phyloP scores from a whole-genome alignment of 139 green algal species.

The Zygnema circumcarinatum region DNA sequence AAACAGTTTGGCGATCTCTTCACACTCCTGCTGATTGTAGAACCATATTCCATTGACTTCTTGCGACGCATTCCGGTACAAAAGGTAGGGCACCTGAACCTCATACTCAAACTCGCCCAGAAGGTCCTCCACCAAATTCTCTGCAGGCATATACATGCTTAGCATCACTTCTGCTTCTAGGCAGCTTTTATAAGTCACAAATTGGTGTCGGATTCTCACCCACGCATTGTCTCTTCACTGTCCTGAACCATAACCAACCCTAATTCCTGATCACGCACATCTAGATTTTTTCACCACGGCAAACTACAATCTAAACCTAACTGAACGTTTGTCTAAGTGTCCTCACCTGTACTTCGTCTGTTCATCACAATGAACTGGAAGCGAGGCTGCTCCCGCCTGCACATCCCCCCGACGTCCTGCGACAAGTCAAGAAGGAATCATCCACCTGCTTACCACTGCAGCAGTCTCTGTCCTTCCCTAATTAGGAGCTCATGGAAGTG shows the following conservation, averaged over 20 bases:
- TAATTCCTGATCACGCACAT: neutral
- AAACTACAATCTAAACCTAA: too few species aligned
- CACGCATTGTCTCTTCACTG: neutral
- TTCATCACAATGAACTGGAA: constrained; percentile 92
- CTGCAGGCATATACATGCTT: too few species aligned
- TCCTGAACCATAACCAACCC: too few species aligned
- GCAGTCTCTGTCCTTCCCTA: neutral
- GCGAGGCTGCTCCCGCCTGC: constrained; percentile 63
- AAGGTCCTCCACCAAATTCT: constrained; percentile 82
- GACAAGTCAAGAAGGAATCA: constrained; percentile 84
- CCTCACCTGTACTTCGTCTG: constrained; percentile 76
- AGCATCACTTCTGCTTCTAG: too few species aligned
- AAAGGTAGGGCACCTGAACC: constrained; percentile 79
- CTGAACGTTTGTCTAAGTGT: too few species aligned
- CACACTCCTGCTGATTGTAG: constrained; percentile 80
- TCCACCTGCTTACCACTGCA: constrained; percentile 70
- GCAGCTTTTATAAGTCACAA: too few species aligned
- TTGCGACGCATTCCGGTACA: constrained; percentile 81
- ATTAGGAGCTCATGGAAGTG: too few species aligned
- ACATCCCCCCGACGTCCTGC: constrained; percentile 72
- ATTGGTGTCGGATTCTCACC: neutral
- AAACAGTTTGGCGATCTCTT: constrained; percentile 72
- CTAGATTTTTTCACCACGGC: neutral
- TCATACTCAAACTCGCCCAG: constrained; percentile 77
- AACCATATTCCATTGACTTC: constrained; percentile 93